Evolutionary conservation across 768 basidiomycete genomes (phyloP).

Genomic region (Tulasnella sp.): DNA sequence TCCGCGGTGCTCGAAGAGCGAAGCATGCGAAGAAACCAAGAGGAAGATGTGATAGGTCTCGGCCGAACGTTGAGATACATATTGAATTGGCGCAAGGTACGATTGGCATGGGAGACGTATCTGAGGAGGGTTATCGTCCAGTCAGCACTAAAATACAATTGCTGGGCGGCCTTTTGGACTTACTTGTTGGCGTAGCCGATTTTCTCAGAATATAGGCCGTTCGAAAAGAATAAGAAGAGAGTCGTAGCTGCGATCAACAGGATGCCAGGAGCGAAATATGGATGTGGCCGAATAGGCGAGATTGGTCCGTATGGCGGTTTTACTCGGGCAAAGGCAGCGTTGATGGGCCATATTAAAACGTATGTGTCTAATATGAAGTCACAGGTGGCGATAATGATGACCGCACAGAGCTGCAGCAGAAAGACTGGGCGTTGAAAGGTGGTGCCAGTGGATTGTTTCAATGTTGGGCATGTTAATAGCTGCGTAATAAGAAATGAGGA

Average conservation of each 20-base stretch:
- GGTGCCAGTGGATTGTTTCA: neutral
- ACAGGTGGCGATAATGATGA: conserved; percentile 62
- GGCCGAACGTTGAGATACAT: conserved; percentile 94
- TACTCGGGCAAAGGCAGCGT: conserved; percentile 12
- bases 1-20: neutral
- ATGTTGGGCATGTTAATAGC: neutral
- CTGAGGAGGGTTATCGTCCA: conserved; percentile 37
- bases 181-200: conserved; percentile 94
- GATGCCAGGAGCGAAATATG: conserved; percentile 69
- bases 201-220: conserved; percentile 93
- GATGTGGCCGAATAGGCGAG: conserved; percentile 26
- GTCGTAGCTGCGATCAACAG: conserved; percentile 86
- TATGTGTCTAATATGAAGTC: conserved; percentile 68
- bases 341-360: conserved; percentile 37
- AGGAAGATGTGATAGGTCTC: conserved; percentile 54
- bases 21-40: conserved; percentile 2
- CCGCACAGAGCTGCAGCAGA: conserved; percentile 55
- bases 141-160: neutral
- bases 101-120: conserved; percentile 94
- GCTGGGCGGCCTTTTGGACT: conserved; percentile 29
- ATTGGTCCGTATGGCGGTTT: conserved; percentile 19
- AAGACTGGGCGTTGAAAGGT: conserved; percentile 48
- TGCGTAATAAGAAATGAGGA: neutral
- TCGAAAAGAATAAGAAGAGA: conserved; percentile 88
- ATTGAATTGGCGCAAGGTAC: conserved; percentile 84